Percentiles rank a stretch among this genome's conserved stretches.
phyloP scores from a whole-genome alignment of 441 rosid genomes.

The Adansonia madagascariensis region DNA sequence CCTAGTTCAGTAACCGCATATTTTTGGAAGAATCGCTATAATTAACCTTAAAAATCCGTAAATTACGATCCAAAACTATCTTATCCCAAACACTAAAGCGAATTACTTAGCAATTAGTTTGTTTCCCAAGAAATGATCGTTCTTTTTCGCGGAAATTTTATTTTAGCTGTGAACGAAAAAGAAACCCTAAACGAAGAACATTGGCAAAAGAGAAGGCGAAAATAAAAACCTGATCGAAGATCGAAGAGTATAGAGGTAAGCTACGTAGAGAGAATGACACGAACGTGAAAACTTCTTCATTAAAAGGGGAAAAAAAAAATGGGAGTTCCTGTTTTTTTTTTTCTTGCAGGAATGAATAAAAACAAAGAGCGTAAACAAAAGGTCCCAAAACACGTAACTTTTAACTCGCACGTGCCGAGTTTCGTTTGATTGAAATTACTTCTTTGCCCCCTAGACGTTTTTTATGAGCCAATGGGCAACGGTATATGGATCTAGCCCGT shows the following conservation, averaged over 20 bases:
- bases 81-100: not conserved
- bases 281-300: not conserved
- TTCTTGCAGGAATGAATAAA: not conserved
- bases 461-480: too few relatives aligned
- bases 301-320: not conserved
- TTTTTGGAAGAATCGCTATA: not conserved
- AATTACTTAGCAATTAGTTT: not conserved
- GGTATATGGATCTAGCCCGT: too few relatives aligned
- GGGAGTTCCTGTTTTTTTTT: not conserved
- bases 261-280: constrained; percentile 25
- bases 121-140: constrained; percentile 13
- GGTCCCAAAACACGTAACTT: constrained; percentile 12
- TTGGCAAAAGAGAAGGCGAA: not conserved
- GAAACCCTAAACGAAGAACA: not conserved
- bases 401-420: constrained; percentile 13
- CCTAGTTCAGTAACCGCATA: not conserved
- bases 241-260: constrained; percentile 11
- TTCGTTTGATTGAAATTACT: not conserved
- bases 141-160: constrained; percentile 2
- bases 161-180: not conserved
- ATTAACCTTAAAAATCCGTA: constrained; percentile 2
- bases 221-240: constrained; percentile 18
- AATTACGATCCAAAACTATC: constrained; percentile 13
- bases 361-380: constrained; percentile 10
- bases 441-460: not conserved